Base-by-base conservation (phyloP, 352 stramenopile species). In the Phytophthora lateralis region DNA sequence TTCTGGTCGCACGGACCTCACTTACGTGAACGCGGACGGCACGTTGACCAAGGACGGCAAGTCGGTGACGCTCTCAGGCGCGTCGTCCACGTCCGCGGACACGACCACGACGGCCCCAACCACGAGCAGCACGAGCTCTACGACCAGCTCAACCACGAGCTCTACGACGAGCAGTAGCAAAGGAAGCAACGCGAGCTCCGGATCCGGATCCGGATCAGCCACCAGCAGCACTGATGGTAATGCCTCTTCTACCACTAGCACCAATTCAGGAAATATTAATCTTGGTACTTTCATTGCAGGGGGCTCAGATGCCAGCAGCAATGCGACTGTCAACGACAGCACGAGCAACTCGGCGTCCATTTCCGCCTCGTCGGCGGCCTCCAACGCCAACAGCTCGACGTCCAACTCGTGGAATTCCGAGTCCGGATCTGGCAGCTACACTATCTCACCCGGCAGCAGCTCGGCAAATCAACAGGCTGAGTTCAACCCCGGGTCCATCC, bases 21-120 rank as follows among this genome's bases (percentile, higher is more conserved):
- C 77, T 27, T 92, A 90, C 54, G 79, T 92, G 15, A 90, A 92
- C 46, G 69, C 70, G 15, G 83, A 92, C 67, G 81, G 80, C 55
- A 75, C 79, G 58, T 63, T 91, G 29, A 79, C 75, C 7, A 73
- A 76, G 37, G 69, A 75, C 62, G 81, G 81, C 44, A 74, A 74
- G 27, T 52, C 59, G 24, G 66, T 78, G 29, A 55, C 63, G 15
- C 46, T 71, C 15, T 35, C 46, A 11, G 56, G 55, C 6, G 56
- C 54, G 3, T 43, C 70, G 4, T 43, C 54, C 2, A 17, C 43
- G 2, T 54, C 37, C 9, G 34, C 56, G 7, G 47, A 57, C 34
- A 39, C 59, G 4, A 50, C 55, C 17, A 59, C 52, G 21, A 57
- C 39, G 9, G 45, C 17, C 3, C 30, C 64, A 14, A 61, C 27